A percentile compares a stretch with the other conserved stretches of the same genome.
Evolutionary conservation across 2,329 filamentous ascomycete species (phyloP).

Genomic region (Pseudocercospora fuligena): DNA sequence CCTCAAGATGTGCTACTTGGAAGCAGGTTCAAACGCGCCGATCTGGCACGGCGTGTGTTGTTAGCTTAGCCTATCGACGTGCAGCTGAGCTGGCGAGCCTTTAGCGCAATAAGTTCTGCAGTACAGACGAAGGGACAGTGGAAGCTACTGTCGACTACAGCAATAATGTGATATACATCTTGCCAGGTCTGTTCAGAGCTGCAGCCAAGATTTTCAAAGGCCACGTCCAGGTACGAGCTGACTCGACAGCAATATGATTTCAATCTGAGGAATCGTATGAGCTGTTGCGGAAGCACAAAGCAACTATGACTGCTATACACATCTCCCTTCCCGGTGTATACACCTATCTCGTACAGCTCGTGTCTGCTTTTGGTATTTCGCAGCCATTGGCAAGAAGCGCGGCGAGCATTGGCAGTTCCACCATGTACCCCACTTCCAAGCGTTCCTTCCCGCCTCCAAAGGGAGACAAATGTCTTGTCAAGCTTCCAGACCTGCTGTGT

Average conservation of each 20-base stretch:
- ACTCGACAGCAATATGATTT: not conserved
- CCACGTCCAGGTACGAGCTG: not conserved
- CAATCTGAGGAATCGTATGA: not conserved
- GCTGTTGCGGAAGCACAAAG: not conserved
- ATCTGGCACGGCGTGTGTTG: not conserved
- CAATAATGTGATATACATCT: not conserved
- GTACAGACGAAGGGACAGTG: not conserved
- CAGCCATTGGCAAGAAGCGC: not conserved
- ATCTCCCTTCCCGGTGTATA: not conserved
- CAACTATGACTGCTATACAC: not conserved
- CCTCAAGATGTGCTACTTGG: not conserved
- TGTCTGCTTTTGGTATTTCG: not conserved
- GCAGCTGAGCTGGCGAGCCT: not conserved
- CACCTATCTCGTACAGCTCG: too few species aligned
- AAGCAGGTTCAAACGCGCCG: not conserved
- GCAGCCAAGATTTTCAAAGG: not conserved
- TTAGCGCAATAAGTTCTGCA: not conserved
- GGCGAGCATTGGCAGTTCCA: not conserved
- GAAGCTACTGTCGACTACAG: not conserved
- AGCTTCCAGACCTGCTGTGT: not conserved
- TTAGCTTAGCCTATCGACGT: not conserved
- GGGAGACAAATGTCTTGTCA: not conserved
- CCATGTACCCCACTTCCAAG: not conserved
- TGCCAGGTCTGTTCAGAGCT: not conserved
- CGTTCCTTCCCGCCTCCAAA: constrained; percentile 3